These are phyloP conservation scores for Diaporthe humulicola DNA, from an alignment of 2,329 filamentous ascomycete species.

Conservation along the genomic window DNA sequence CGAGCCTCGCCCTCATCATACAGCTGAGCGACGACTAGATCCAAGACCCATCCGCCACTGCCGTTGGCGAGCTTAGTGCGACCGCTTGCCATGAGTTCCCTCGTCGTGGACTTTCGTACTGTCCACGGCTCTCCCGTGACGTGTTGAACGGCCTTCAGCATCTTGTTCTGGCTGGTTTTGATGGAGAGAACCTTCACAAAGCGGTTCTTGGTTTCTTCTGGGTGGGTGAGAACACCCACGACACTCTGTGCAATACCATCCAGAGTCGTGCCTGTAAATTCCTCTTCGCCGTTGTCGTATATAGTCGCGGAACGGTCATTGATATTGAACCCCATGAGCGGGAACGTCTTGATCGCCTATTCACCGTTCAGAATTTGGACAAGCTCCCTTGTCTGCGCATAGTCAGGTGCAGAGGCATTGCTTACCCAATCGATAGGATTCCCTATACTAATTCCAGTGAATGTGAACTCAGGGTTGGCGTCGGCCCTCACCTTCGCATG, in stretches of 20 bases:
- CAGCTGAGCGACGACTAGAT: conserved; percentile 48
- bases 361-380: neutral
- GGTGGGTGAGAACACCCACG: conserved; percentile 61
- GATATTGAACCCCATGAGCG: conserved; percentile 48
- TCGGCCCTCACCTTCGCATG: conserved; percentile 42
- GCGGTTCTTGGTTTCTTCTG: conserved; percentile 66
- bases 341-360: conserved; percentile 42
- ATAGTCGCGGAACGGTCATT: conserved; percentile 50
- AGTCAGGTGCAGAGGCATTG: neutral
- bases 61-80: conserved; percentile 44
- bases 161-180: conserved; percentile 37
- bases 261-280: conserved; percentile 64
- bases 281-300: conserved; percentile 63
- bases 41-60: conserved; percentile 44
- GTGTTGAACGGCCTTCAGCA: conserved; percentile 44
- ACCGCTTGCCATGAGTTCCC: conserved; percentile 28
- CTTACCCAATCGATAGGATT: conserved; percentile 51
- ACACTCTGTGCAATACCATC: conserved; percentile 61
- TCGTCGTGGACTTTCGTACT: conserved; percentile 34
- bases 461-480: conserved; percentile 45
- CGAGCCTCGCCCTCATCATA: conserved; percentile 47
- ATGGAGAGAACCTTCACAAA: conserved; percentile 59
- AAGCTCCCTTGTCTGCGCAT: too few species aligned
- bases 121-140: conserved; percentile 44
- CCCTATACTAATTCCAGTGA: conserved; percentile 48